A percentile compares a stretch with the other conserved stretches of the same genome.
These are phyloP conservation scores for Umbilicus rupestris DNA, from an alignment of 164 flowering plant genomes.

Conservation along the genomic window DNA sequence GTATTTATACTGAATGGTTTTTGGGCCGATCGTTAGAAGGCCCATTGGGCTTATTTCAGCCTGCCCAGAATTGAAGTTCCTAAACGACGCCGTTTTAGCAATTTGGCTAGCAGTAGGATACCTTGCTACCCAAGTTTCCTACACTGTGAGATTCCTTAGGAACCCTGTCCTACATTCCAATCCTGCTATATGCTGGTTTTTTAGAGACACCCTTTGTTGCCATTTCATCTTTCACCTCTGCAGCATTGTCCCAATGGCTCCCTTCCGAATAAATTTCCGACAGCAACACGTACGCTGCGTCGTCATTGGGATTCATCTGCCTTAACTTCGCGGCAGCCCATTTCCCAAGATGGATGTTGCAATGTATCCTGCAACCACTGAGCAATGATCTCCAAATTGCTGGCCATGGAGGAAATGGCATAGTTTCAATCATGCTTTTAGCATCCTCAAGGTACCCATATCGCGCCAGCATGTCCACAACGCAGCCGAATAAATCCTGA, in stretches of 20 bases:
- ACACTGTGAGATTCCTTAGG: too few species aligned
- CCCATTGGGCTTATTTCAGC: too few species aligned
- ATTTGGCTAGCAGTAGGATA: too few species aligned
- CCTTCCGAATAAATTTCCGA: conserved; percentile 30
- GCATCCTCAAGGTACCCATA: conserved; percentile 43
- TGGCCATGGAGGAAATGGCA: conserved; percentile 55
- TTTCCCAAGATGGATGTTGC: conserved; percentile 31
- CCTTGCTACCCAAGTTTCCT: too few species aligned
- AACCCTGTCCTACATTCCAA: conserved; percentile 16
- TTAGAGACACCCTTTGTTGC: conserved; percentile 20
- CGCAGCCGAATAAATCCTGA: conserved; percentile 32
- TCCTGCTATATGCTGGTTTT: conserved; percentile 36
- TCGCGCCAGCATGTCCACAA: conserved; percentile 48
- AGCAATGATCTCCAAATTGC: conserved; percentile 47
- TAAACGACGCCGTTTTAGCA: too few species aligned
- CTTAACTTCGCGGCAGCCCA: conserved; percentile 28
- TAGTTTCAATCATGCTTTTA: conserved; percentile 24
- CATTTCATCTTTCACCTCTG: conserved; percentile 23
- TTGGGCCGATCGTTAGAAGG: too few species aligned
- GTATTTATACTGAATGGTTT: too few species aligned
- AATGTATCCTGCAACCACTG: conserved; percentile 43
- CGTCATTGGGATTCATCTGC: conserved; percentile 31
- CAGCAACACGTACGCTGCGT: conserved; percentile 27
- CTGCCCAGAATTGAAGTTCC: too few species aligned
- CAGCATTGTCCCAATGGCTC: conserved; percentile 39